Evolutionary conservation across 805 yeast species (phyloP).

Genomic region (Wickerhamomyces sydowiorum): DNA sequence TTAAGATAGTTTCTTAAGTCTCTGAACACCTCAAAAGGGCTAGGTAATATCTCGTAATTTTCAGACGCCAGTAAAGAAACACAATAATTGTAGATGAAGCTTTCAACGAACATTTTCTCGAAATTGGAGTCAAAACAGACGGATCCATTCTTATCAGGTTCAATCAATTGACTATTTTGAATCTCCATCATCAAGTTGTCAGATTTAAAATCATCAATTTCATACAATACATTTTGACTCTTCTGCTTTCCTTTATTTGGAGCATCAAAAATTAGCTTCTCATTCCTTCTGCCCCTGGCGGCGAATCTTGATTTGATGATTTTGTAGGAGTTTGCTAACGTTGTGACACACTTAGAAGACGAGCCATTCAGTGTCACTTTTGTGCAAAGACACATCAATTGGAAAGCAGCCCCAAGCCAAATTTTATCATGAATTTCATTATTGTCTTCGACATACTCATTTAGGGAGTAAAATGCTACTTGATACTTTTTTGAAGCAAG

Average conservation of each 20-base stretch:
- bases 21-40: constrained; percentile 35
- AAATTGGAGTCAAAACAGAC: constrained; percentile 10
- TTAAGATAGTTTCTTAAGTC: constrained; percentile 27
- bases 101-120: constrained; percentile 35
- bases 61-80: constrained; percentile 32
- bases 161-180: constrained; percentile 13
- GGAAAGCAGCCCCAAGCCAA: constrained; percentile 36
- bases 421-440: constrained; percentile 17
- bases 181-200: constrained; percentile 17
- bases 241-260: too few species aligned
- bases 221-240: too few species aligned
- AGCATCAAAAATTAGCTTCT: too few species aligned
- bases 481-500: constrained; percentile 21
- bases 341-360: constrained; percentile 25
- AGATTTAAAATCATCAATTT: constrained; percentile 22
- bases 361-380: constrained; percentile 25
- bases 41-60: constrained; percentile 28
- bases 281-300: background rate
- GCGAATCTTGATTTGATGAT: constrained; percentile 26
- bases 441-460: background rate
- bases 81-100: constrained; percentile 38
- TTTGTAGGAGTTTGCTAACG: constrained; percentile 30
- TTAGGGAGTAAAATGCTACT: constrained; percentile 16
- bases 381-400: constrained; percentile 33
- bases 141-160: background rate